Conservation (phyloP, 352 stramenopile genomes). For the Pythium rhizo-oryzae region DNA sequence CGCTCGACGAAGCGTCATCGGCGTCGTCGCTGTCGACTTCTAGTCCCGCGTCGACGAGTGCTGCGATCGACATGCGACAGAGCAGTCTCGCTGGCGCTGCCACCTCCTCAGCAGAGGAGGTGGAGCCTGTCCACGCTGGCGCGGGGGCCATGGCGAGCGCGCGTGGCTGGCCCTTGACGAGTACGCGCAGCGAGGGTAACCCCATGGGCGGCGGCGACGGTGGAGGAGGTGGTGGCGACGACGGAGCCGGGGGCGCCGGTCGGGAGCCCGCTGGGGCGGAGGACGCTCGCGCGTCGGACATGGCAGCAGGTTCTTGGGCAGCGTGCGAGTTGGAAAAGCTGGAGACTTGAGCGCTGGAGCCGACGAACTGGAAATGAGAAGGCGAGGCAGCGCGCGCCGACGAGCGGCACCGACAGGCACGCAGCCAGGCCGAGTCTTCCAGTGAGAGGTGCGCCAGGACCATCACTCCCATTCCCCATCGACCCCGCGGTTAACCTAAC, state of each 20-base stretch:
- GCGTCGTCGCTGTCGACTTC: background rate
- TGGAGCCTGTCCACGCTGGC: background rate
- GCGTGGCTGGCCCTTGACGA: background rate
- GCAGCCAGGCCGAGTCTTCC: slow-evolving; percentile 2
- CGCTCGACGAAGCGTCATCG: background rate
- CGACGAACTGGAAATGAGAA: slow-evolving; percentile 24
- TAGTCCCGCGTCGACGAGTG: slow-evolving; percentile 6
- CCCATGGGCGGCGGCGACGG: background rate
- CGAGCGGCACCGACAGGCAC: slow-evolving; percentile 7
- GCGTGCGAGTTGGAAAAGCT: background rate
- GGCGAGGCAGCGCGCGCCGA: background rate
- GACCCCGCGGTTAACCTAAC: slow-evolving; percentile 9
- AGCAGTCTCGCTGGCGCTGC: slow-evolving; percentile 4
- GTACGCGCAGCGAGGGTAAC: background rate
- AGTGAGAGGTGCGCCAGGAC: slow-evolving; percentile 4
- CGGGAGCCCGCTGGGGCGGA: background rate
- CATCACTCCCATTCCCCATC: slow-evolving; percentile 23
- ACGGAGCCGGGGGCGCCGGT: background rate
- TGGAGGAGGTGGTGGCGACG: slow-evolving; percentile 1
- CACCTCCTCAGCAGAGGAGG: slow-evolving; percentile 2
- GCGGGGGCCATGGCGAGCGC: background rate
- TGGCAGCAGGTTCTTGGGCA: background rate
- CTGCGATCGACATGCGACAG: slow-evolving; percentile 20
- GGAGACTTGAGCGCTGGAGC: slow-evolving; percentile 4
- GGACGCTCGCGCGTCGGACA: background rate